Evolutionary conservation across 805 yeast genomes (phyloP), one percentile per base, ranked within the genome.

Genomic region (Ogataea polymorpha): DNA sequence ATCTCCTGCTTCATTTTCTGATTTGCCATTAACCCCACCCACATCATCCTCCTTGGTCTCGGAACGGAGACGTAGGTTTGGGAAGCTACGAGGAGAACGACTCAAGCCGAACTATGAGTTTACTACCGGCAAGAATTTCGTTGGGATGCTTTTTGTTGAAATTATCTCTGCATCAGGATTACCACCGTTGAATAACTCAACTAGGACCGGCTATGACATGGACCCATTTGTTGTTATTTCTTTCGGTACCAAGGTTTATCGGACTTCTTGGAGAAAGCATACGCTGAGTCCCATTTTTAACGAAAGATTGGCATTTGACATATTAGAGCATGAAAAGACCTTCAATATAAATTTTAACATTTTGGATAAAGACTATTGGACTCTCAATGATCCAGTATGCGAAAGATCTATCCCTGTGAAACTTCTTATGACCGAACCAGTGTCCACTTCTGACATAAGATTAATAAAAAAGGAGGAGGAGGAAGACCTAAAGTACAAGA

Each of bases 211-310:
- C 1, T 91, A 85, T 56, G 96, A 89, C 61, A 87, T 93, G 95
- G 99, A 93, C 58, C 98, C 98, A 2, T 93, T 91, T 65, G 91
- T 91, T 3, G 88, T 91, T 14, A 82, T 88, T 1, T 81, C 96
- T 0, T 88, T 91, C 61, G 96, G 96, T 8, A 82, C 85, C 53
- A 83, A 83, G 50, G 88, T 91, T 0, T 91, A 78, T 61, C 76
- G 95, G 50, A 89, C 97, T 0, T 80, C 89, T 9, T 83, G 89
- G 80, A 75, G 81, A 50, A 75, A 86, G 16, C 97, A 91, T 59
- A 82, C 87, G 1, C 62, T 87, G 37, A 81, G 82, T 40, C 99
- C 99, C 0, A 72, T 80, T 1, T 91, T 80, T 64, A 80, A 88
- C 53, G 95, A 90, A 60, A 68, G 82, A 49, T 63, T 90, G 15